phyloP scores from a whole-genome alignment of 179 eudicot species.

The Spinacia oleracea region DNA sequence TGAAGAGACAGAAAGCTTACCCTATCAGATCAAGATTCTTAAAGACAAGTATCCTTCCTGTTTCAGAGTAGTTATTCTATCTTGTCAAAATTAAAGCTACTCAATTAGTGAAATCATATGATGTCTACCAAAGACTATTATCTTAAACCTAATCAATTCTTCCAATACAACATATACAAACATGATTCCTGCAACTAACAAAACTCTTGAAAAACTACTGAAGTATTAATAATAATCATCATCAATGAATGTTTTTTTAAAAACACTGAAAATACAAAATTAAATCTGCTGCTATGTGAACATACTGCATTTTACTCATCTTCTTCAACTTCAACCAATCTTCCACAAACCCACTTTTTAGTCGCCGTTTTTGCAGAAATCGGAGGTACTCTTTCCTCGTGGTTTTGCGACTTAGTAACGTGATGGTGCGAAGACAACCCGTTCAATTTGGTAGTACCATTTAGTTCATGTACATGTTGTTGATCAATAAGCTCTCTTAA shows the following conservation, averaged over 20 bases:
- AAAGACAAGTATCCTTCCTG: too few species aligned
- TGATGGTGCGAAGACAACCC: slow-evolving; percentile 23
- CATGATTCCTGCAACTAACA: slow-evolving; percentile 20
- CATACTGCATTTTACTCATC: slow-evolving; percentile 27
- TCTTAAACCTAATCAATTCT: not conserved
- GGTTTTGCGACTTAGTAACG: slow-evolving; percentile 25
- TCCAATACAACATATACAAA: slow-evolving; percentile 19
- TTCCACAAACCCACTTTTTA: slow-evolving; percentile 91
- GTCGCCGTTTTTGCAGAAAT: slow-evolving; percentile 22
- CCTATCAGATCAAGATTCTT: too few species aligned
- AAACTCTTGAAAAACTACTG: not conserved
- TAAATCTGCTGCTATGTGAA: not conserved
- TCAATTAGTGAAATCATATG: not conserved
- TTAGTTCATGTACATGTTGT: slow-evolving; percentile 18
- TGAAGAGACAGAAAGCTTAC: too few species aligned
- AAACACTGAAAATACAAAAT: slow-evolving; percentile 4
- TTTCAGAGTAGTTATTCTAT: too few species aligned
- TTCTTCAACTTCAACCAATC: slow-evolving; percentile 66
- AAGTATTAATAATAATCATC: not conserved
- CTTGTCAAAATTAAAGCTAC: too few species aligned
- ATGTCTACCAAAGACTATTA: not conserved
- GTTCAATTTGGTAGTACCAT: slow-evolving; percentile 31
- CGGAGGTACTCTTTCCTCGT: slow-evolving; percentile 28
- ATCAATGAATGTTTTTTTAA: slow-evolving; percentile 10
- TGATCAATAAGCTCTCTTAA: slow-evolving; percentile 24